These are phyloP conservation scores for Fusarium brevicatenulatum DNA, from an alignment of 2,329 filamentous ascomycete genomes.

Conservation along the genomic window DNA sequence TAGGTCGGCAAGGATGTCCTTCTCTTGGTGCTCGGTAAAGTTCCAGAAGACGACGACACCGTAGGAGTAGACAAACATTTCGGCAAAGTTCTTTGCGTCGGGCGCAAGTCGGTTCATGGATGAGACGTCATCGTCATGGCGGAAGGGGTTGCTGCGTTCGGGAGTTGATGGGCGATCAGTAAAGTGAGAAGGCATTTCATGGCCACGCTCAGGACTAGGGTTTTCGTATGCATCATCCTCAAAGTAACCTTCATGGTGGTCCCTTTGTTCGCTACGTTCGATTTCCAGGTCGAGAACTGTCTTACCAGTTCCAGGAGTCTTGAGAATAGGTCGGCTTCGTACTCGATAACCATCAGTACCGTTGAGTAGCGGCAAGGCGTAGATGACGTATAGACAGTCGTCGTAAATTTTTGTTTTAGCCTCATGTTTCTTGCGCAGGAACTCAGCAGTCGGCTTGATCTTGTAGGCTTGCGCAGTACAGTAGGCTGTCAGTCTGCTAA, in stretches of 20 bases:
- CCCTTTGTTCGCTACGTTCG: slow-evolving; percentile 87
- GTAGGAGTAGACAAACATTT: slow-evolving; percentile 98
- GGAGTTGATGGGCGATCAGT: slow-evolving; percentile 45
- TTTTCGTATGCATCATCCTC: slow-evolving; percentile 72
- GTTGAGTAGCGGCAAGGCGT: slow-evolving; percentile 88
- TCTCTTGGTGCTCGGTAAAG: slow-evolving; percentile 94
- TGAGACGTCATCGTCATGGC: slow-evolving; percentile 56
- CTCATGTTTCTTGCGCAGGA: slow-evolving; percentile 86
- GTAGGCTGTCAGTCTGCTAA: slow-evolving; percentile 92
- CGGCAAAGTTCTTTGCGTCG: slow-evolving; percentile 82
- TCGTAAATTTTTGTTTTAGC: slow-evolving; percentile 97
- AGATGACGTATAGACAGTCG: slow-evolving; percentile 95
- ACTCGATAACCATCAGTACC: slow-evolving; percentile 89
- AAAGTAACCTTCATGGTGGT: slow-evolving; percentile 92
- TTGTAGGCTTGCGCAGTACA: slow-evolving; percentile 96
- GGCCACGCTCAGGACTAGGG: slow-evolving; percentile 47
- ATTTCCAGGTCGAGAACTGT: slow-evolving; percentile 95
- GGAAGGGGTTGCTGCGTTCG: slow-evolving; percentile 45
- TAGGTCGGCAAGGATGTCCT: slow-evolving; percentile 93
- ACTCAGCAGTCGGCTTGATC: slow-evolving; percentile 86
- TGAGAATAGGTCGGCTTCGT: slow-evolving; percentile 88
- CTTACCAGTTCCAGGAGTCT: slow-evolving; percentile 88
- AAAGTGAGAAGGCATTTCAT: slow-evolving; percentile 46
- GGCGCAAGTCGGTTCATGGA: slow-evolving; percentile 70
- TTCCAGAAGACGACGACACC: slow-evolving; percentile 99